Conservation (phyloP, 2,329 filamentous ascomycete genomes). For the Lachnellula subtilissima region DNA sequence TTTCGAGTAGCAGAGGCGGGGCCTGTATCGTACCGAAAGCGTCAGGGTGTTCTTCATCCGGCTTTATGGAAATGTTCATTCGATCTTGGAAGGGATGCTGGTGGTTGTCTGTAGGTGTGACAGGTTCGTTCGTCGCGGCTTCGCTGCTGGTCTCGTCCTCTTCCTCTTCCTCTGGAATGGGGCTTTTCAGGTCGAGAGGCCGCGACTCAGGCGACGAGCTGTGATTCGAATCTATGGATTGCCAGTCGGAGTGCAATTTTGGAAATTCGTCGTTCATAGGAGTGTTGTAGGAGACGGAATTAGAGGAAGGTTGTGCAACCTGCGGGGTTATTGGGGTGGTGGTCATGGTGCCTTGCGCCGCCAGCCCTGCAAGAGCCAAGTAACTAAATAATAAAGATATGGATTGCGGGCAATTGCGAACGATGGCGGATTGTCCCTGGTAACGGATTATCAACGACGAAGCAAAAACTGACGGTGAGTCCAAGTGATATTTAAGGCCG, state of each 20-base stretch:
- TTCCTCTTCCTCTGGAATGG: constrained; percentile 51
- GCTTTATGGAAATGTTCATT: constrained; percentile 6
- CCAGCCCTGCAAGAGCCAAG: too few relatives aligned
- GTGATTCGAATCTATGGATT: constrained; percentile 14
- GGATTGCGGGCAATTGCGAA: neutral
- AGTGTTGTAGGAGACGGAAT: constrained; percentile 8
- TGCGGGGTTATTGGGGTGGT: constrained; percentile 4
- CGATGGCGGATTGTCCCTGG: neutral
- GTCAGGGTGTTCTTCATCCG: constrained; percentile 2
- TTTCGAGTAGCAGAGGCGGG: constrained; percentile 21
- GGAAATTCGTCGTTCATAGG: neutral
- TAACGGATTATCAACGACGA: too few relatives aligned
- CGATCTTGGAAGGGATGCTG: constrained; percentile 46
- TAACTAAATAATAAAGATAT: too few relatives aligned
- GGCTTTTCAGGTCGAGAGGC: constrained; percentile 45
- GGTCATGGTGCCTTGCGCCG: neutral
- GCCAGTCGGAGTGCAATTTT: constrained; percentile 7
- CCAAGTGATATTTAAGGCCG: too few relatives aligned
- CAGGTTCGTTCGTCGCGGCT: constrained; percentile 50
- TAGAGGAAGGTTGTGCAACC: neutral
- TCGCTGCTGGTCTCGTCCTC: constrained; percentile 56
- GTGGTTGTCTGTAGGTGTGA: constrained; percentile 55
- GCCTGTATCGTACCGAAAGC: neutral
- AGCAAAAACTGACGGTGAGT: too few relatives aligned
- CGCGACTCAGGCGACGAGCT: constrained; percentile 24